A percentile compares a stretch with the other conserved stretches of the same genome.
These are phyloP conservation scores for Rugosomyces carneus DNA, from an alignment of 1,284 basidiomycete genomes.

Conservation along the genomic window DNA sequence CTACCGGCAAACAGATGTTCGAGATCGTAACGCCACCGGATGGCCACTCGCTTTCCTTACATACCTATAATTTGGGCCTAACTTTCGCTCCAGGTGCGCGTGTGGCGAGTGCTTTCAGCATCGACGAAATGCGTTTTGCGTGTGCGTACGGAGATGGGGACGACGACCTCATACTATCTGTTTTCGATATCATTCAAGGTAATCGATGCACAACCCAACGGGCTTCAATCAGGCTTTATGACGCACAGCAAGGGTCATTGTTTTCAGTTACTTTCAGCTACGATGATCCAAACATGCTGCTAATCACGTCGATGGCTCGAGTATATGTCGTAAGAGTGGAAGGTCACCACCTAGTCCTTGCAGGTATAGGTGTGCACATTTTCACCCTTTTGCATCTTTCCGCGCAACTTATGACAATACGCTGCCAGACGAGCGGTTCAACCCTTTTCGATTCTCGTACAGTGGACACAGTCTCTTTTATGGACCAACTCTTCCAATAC, in stretches of 20 bases:
- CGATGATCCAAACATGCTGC: not conserved
- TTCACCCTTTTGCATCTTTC: not conserved
- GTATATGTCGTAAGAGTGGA: not conserved
- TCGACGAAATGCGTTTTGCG: not conserved
- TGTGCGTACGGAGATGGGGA: not conserved
- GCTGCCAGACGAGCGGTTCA: not conserved
- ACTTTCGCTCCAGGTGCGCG: not conserved
- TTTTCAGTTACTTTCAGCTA: not conserved
- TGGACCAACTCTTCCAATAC: not conserved
- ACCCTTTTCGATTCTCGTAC: not conserved
- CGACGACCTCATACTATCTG: not conserved
- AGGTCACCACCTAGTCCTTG: not conserved
- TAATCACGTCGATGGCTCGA: not conserved
- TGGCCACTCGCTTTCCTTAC: too few species aligned
- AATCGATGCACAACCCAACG: not conserved
- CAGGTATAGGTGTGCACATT: not conserved
- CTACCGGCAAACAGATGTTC: not conserved
- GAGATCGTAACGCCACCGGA: not conserved
- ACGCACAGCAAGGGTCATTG: not conserved
- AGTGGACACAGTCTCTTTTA: not conserved
- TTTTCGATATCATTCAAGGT: not conserved
- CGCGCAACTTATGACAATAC: not conserved
- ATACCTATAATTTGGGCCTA: not conserved
- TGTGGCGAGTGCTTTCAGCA: not conserved
- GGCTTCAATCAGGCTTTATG: not conserved